phyloP scores from a whole-genome alignment of 306 rosid genomes.

The Macrotyloma uniflorum region DNA sequence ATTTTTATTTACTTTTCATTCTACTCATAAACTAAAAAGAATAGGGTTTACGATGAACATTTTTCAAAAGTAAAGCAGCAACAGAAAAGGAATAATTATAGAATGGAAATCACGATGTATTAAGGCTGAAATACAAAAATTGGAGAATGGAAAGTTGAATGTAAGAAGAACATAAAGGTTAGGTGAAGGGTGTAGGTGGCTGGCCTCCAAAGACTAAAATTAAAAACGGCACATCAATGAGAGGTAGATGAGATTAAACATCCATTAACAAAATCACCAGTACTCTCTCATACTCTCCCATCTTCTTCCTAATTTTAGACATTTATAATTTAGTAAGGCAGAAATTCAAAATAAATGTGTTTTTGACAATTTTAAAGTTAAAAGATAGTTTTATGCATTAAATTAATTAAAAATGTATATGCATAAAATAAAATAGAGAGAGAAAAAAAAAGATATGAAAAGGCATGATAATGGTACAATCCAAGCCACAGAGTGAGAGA shows the following conservation, averaged over 20 bases:
- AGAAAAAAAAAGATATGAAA: neutral
- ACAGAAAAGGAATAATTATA: no score
- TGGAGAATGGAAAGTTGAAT: neutral
- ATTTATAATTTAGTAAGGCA: no score
- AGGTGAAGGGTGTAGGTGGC: slow-evolving; percentile 3
- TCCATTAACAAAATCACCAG: neutral
- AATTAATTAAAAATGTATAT: no score
- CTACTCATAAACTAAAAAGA: neutral
- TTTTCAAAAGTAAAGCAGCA: no score
- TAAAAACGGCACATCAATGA: neutral
- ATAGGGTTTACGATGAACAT: neutral
- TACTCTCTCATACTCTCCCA: no score
- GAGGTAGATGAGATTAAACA: neutral
- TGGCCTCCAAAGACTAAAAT: neutral
- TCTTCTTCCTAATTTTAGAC: no score
- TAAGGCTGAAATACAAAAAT: neutral
- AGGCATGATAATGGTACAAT: neutral
- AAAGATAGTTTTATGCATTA: no score
- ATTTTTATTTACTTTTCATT: no score
- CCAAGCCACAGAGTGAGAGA: neutral
- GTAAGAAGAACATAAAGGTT: neutral
- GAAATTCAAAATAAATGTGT: no score
- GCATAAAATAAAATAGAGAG: neutral
- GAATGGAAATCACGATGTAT: neutral
- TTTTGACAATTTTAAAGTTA: no score